These are phyloP conservation scores for Medicago lupulina DNA, from an alignment of 306 rosid genomes.

Conservation along the genomic window DNA sequence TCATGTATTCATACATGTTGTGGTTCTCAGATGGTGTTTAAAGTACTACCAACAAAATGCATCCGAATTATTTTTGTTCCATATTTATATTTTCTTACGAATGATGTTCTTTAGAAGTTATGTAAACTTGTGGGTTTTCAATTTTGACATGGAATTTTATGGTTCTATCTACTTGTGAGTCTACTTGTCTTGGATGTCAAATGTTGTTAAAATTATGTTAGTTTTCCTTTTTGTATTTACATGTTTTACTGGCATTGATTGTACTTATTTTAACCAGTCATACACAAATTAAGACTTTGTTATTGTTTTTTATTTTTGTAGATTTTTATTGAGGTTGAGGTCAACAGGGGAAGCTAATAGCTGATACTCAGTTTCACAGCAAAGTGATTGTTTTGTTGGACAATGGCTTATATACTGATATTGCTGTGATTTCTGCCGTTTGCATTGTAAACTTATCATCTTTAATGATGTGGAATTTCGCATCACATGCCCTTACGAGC, in stretches of 20 bases:
- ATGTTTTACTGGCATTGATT: constrained; percentile 14
- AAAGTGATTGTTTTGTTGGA: constrained; percentile 30
- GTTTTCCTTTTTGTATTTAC: constrained; percentile 3
- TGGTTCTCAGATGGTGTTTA: constrained; percentile 11
- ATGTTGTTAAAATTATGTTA: not conserved
- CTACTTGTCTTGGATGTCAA: constrained; percentile 24
- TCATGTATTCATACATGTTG: not conserved
- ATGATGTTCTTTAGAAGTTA: not conserved
- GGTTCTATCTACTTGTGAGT: constrained; percentile 8
- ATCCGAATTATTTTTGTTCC: not conserved
- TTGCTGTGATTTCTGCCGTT: constrained; percentile 37
- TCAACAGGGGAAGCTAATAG: constrained; percentile 13
- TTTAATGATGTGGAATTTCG: constrained; percentile 76
- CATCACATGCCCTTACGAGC: constrained; percentile 70
- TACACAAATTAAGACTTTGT: constrained; percentile 5
- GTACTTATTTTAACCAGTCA: not conserved
- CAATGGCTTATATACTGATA: constrained; percentile 31
- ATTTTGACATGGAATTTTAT: constrained; percentile 9
- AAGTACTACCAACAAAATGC: not conserved
- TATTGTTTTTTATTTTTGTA: not conserved
- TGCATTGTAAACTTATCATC: constrained; percentile 31
- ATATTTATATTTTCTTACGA: not conserved
- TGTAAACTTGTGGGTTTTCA: not conserved
- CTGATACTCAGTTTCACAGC: constrained; percentile 26
- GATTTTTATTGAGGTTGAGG: constrained; percentile 41